Conservation (phyloP, 106 monocot genomes). For the Dioscorea dumetorum region DNA sequence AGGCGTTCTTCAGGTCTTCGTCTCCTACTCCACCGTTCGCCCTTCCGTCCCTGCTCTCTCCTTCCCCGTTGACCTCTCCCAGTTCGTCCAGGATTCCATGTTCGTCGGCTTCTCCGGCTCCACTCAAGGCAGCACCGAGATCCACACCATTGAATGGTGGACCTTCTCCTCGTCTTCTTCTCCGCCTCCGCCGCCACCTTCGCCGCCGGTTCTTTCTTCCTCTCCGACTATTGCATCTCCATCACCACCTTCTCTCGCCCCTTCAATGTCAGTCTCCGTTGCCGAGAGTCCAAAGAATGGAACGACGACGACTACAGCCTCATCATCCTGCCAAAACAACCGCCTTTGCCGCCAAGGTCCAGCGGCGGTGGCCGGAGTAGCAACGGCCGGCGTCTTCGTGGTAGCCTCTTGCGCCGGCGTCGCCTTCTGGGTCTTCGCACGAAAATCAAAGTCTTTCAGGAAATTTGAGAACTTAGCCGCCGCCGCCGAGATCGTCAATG, state of each 20-base stretch:
- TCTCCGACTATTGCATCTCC: background rate
- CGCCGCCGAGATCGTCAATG: slow-evolving; percentile 44
- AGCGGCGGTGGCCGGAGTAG: slow-evolving; percentile 74
- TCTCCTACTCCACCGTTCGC: slow-evolving; percentile 61
- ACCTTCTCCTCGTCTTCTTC: slow-evolving; percentile 56
- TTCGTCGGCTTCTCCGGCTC: slow-evolving; percentile 92
- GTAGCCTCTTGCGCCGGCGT: slow-evolving; percentile 50
- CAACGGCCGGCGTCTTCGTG: slow-evolving; percentile 72
- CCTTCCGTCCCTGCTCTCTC: slow-evolving; percentile 50
- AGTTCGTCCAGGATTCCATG: slow-evolving; percentile 40
- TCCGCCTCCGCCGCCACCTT: background rate
- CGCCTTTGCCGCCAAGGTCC: slow-evolving; percentile 54
- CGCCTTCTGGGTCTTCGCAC: slow-evolving; percentile 40
- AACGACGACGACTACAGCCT: background rate
- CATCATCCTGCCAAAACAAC: slow-evolving; percentile 37
- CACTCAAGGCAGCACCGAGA: slow-evolving; percentile 95
- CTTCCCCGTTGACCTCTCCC: slow-evolving; percentile 48
- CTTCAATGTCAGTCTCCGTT: slow-evolving; percentile 8
- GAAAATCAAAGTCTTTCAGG: slow-evolving; percentile 13
- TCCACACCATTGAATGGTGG: slow-evolving; percentile 90
- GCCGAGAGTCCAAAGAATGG: slow-evolving; percentile 32
- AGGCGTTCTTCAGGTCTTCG: slow-evolving; percentile 42
- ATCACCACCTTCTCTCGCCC: slow-evolving; percentile 6
- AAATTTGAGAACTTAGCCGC: slow-evolving; percentile 26
- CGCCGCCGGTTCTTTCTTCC: slow-evolving; percentile 1